phyloP scores from a whole-genome alignment of 768 basidiomycete species.

The Hericium alpestre region DNA sequence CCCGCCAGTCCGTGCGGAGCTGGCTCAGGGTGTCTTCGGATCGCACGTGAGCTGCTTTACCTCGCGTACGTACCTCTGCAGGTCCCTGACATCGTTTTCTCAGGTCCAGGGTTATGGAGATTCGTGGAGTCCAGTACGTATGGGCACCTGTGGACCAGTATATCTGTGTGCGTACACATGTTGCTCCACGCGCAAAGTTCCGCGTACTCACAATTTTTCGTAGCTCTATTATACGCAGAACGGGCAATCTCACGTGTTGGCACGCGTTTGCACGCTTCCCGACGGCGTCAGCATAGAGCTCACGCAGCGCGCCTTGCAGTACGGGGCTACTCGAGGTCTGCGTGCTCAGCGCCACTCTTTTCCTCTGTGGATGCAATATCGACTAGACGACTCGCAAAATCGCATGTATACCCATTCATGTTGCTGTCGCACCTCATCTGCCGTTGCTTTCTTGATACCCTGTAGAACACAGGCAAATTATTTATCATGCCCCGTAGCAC shows the following conservation, averaged over 20 bases:
- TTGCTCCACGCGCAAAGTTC: not conserved
- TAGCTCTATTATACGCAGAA: constrained; percentile 7
- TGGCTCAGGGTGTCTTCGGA: constrained; percentile 9
- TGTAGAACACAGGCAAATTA: too few relatives aligned
- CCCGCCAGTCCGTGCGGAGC: constrained; percentile 4
- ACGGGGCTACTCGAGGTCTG: constrained; percentile 9
- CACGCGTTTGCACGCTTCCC: constrained; percentile 2
- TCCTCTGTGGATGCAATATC: constrained; percentile 11
- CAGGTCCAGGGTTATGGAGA: constrained; percentile 11
- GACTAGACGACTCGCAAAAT: constrained; percentile 1
- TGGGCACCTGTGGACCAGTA: constrained; percentile 12
- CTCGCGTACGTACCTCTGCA: not conserved
- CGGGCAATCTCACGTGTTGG: constrained; percentile 2
- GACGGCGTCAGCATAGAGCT: constrained; percentile 11
- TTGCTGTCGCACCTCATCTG: too few relatives aligned
- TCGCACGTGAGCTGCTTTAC: constrained; percentile 6
- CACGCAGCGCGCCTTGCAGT: constrained; percentile 9
- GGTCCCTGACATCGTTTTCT: not conserved
- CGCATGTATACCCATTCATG: too few relatives aligned
- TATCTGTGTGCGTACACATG: constrained; percentile 8
- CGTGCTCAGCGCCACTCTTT: constrained; percentile 12
- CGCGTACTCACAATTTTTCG: not conserved
- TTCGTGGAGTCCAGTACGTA: constrained; percentile 8
- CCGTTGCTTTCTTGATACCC: too few relatives aligned
- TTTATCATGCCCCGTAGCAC: too few relatives aligned